Percentiles rank a stretch among this genome's conserved stretches.
phyloP scores from a whole-genome alignment of 805 yeast species.

The Blastobotrys chiropterorum region DNA sequence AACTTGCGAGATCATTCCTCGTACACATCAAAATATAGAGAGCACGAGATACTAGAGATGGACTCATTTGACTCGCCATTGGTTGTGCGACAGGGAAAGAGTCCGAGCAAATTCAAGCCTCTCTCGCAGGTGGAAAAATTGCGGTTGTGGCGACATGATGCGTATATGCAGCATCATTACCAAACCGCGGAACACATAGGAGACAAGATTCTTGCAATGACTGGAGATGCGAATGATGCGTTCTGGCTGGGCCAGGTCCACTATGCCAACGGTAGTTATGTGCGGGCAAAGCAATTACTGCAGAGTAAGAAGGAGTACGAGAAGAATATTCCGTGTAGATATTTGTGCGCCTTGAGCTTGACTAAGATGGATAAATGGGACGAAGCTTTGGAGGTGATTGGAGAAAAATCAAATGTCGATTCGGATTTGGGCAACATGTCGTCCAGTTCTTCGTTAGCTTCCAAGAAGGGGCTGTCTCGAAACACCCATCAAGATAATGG shows the following conservation, averaged over 20 bases:
- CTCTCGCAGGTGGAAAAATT: slow-evolving; percentile 77
- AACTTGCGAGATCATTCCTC: background rate
- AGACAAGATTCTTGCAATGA: slow-evolving; percentile 78
- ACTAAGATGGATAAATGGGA: slow-evolving; percentile 73
- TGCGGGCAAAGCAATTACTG: slow-evolving; percentile 70
- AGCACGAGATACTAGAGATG: background rate
- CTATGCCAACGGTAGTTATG: slow-evolving; percentile 66
- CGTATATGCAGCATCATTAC: slow-evolving; percentile 86
- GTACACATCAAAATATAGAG: too few relatives aligned
- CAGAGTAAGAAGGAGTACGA: slow-evolving; percentile 49
- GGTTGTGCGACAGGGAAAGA: background rate
- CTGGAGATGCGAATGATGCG: slow-evolving; percentile 85
- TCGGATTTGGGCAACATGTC: background rate
- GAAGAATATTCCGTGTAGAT: slow-evolving; percentile 67
- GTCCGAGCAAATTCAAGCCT: slow-evolving; percentile 28
- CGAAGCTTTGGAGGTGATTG: slow-evolving; percentile 80
- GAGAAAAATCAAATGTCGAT: slow-evolving; percentile 40
- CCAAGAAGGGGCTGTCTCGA: slow-evolving; percentile 26
- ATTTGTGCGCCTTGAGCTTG: slow-evolving; percentile 65
- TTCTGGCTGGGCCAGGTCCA: slow-evolving; percentile 94
- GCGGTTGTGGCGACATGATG: slow-evolving; percentile 89
- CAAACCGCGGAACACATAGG: slow-evolving; percentile 87
- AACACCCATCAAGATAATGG: slow-evolving; percentile 42
- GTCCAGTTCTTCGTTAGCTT: background rate
- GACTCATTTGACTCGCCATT: slow-evolving; percentile 1